Evolutionary conservation across 2,329 filamentous ascomycete genomes (phyloP).

Genomic region (Diaporthe batatas): DNA sequence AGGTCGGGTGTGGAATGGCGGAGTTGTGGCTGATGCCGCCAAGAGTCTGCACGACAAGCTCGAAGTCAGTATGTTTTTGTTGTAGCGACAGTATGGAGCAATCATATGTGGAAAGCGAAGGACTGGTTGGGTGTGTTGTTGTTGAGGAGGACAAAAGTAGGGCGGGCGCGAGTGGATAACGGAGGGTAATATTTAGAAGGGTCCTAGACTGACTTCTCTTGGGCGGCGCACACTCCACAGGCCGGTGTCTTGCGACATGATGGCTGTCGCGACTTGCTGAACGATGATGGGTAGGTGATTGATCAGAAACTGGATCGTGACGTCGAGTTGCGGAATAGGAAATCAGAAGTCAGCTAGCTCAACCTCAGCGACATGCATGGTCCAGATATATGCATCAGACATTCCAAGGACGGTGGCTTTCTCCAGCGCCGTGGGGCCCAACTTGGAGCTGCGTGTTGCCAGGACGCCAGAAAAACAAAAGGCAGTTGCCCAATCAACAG

Average conservation of each 20-base stretch:
- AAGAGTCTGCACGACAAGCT: conserved; percentile 74
- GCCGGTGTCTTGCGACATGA: conserved; percentile 88
- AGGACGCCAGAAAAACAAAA: conserved; percentile 41
- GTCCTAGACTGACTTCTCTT: conserved; percentile 77
- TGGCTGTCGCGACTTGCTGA: conserved; percentile 46
- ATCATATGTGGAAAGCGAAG: not conserved
- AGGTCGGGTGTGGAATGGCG: conserved; percentile 89
- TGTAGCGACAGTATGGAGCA: conserved; percentile 25
- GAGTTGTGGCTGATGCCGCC: conserved; percentile 87
- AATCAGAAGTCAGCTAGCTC: not conserved
- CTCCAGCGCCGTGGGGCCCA: conserved; percentile 34
- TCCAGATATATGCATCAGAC: conserved; percentile 24
- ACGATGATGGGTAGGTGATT: not conserved
- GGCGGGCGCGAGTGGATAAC: conserved; percentile 40
- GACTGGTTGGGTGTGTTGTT: conserved; percentile 12
- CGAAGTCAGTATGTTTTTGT: conserved; percentile 18
- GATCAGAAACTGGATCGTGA: not conserved
- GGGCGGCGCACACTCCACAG: conserved; percentile 93
- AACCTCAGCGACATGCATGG: conserved; percentile 1
- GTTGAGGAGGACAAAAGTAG: conserved; percentile 34
- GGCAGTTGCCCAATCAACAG: conserved; percentile 26
- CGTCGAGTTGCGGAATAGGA: not conserved
- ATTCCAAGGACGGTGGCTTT: conserved; percentile 18
- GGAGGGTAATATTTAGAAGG: conserved; percentile 29
- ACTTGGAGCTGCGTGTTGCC: conserved; percentile 35